phyloP scores from a whole-genome alignment of 371 early-diverging fungal genomes.

The Entomophthora muscae region DNA sequence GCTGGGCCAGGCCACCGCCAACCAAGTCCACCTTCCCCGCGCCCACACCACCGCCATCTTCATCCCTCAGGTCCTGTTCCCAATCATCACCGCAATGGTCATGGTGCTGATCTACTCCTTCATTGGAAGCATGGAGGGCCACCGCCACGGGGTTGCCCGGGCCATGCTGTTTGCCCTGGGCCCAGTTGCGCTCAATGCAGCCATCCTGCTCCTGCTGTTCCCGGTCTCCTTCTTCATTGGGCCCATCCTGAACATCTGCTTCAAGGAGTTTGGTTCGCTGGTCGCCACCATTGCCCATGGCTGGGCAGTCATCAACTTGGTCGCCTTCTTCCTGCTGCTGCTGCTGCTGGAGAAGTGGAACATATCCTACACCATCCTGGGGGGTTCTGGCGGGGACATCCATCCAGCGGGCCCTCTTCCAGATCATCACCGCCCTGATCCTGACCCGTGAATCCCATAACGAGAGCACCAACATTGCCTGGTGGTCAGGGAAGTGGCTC shows the following conservation, averaged over 20 bases:
- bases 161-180: conserved; percentile 42
- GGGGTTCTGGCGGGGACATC: conserved; percentile 39
- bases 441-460: conserved; percentile 65
- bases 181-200: conserved; percentile 56
- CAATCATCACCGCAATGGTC: conserved; percentile 41
- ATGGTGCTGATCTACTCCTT: conserved; percentile 45
- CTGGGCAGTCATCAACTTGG: conserved; percentile 37
- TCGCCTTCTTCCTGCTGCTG: conserved; percentile 41
- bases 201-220: conserved; percentile 40
- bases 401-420: conserved; percentile 51
- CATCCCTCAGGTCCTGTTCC: conserved; percentile 50
- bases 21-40: conserved; percentile 38
- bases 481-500: conserved; percentile 85
- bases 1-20: conserved; percentile 30
- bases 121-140: conserved; percentile 23
- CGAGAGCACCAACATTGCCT: conserved; percentile 61
- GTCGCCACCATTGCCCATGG: conserved; percentile 51
- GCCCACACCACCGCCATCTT: conserved; percentile 49
- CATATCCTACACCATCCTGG: conserved; percentile 36
- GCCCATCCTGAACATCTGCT: conserved; percentile 33
- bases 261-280: conserved; percentile 46
- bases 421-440: conserved; percentile 40
- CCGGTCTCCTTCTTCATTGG: conserved; percentile 49
- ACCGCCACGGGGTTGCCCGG: conserved; percentile 28
- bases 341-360: conserved; percentile 52